Percentiles rank a stretch among this genome's conserved stretches.
phyloP scores from a whole-genome alignment of 192 early-diverging fungal species.

The Gigaspora rosea region DNA sequence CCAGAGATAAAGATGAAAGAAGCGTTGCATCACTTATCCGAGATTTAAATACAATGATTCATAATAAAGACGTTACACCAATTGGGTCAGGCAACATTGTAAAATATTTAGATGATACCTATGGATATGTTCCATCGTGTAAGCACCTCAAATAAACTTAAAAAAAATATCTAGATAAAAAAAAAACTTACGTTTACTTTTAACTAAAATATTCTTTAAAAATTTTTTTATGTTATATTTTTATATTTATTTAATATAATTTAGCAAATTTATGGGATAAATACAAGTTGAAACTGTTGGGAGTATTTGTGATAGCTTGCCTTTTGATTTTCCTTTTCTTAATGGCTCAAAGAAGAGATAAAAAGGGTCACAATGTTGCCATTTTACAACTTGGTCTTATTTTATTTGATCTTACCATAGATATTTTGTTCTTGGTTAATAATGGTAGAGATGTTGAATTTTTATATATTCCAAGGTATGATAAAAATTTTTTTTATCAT shows the following conservation, averaged over 20 bases:
- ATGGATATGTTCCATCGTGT: neutral
- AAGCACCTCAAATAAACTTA: neutral
- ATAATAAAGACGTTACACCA: neutral
- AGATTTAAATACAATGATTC: neutral
- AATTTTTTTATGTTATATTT: no score
- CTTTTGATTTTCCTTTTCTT: neutral
- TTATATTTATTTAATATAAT: neutral
- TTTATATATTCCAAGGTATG: conserved; percentile 20
- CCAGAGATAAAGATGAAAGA: neutral
- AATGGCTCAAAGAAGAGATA: neutral
- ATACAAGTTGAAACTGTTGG: neutral
- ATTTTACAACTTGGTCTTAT: conserved; percentile 6
- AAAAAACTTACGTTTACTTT: neutral
- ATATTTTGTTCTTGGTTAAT: neutral
- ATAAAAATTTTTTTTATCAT: neutral
- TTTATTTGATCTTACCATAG: conserved; percentile 6
- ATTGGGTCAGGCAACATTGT: neutral
- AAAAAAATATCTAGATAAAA: no score
- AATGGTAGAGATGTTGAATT: neutral
- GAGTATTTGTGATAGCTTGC: no score
- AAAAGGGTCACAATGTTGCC: conserved; percentile 8
- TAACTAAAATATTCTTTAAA: no score
- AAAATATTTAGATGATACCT: neutral
- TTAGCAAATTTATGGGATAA: conserved; percentile 12
- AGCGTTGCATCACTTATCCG: neutral